Evolutionary conservation across 2,329 filamentous ascomycete species (phyloP), one percentile per base, ranked within the genome.

Genomic region (Aspergillus puulaauensis): DNA sequence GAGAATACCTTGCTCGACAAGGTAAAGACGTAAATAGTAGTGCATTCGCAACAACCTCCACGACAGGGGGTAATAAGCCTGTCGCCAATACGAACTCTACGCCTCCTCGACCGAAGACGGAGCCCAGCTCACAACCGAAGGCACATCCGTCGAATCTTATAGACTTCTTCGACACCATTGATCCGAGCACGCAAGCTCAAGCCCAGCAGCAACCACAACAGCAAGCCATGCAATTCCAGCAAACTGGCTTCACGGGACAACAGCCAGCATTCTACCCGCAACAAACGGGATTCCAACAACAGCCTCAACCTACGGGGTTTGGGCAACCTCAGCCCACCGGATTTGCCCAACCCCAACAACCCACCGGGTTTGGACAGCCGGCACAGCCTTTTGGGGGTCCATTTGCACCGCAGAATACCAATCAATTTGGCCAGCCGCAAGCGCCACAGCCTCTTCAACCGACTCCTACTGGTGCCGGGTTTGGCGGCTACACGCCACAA

Each of bases 101-200:
- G 50, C 57, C 66, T 8, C 64, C 61, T 51, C 61, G 68, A 45
- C 61, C 68, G 24, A 59, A 74, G 61, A 66, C 69, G 54, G 61
- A 64, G 41, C 57, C 71, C 54, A 72, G 66, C 48, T 59, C 67
- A 11, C 69, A 70, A 57, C 61, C 64, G 39, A 79, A 77, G 61
- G 68, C 72, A 11, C 72, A 76, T 8, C 73, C 76, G 3, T 86
- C 88, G 27, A 90, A 96, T 78, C 81, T 96, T 60, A 98, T 96
- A 70, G 95, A 93, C 78, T 97, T 96, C 76, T 96, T 96, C 73
- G 93, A 89, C 69, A 93, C 91, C 6, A 96, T 96, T 68, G 93
- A 97, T 69, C 87, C 91, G 70, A 92, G 93, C 63, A 91, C 95
- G 72, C 90, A 90, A 52, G 81, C 88, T 1, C 84, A 90, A 81